These are phyloP conservation scores for Tillandsia leiboldiana DNA, from an alignment of 176 grass and related monocot species.

Conservation along the genomic window DNA sequence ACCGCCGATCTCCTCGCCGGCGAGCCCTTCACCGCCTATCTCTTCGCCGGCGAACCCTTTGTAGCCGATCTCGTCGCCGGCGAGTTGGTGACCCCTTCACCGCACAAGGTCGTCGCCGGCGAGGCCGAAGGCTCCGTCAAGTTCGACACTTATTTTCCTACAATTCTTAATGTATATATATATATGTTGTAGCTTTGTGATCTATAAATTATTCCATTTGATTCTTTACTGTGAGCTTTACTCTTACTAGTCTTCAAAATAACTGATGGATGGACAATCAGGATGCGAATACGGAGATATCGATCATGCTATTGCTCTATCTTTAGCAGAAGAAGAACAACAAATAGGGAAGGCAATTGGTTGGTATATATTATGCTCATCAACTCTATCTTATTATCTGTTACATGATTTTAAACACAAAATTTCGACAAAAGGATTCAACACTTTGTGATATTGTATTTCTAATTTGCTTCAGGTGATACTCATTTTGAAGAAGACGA, in stretches of 20 bases:
- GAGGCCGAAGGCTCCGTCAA: no score
- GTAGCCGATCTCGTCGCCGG: no score
- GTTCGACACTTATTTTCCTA: no score
- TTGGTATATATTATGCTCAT: constrained; percentile 40
- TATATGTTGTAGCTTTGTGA: not conserved
- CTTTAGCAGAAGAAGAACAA: constrained; percentile 74
- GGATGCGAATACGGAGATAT: constrained; percentile 86
- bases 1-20: no score
- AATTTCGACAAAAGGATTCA: constrained; percentile 5
- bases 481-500: constrained; percentile 86
- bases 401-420: not conserved
- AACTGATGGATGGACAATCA: constrained; percentile 36
- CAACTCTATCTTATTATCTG: not conserved
- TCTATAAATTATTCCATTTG: not conserved
- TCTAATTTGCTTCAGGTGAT: constrained; percentile 35
- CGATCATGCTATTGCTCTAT: constrained; percentile 85
- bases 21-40: no score
- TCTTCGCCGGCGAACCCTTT: no score
- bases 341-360: constrained; percentile 50
- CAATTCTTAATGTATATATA: no score
- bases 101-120: no score
- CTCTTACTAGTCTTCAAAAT: constrained; percentile 7
- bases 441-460: constrained; percentile 1
- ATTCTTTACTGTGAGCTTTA: not conserved
- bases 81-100: no score